Base-by-base conservation (phyloP, 768 basidiomycete genomes). In the Leccinum imitatum region DNA sequence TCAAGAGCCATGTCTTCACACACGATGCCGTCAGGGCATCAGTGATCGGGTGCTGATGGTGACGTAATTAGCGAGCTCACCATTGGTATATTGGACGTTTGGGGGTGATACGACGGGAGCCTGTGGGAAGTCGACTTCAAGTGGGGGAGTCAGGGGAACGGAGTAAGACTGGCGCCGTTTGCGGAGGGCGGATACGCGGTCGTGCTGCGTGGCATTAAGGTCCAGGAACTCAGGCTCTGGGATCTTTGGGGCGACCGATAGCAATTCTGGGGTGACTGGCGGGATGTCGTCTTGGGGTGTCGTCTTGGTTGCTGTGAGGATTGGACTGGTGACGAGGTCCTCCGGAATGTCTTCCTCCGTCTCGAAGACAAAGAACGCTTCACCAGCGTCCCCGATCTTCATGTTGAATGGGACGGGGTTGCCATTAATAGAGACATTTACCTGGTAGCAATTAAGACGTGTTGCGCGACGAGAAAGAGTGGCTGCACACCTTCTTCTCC, bases 351-450 rank as follows among this genome's bases (percentile, higher is more conserved):
- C 94, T 41, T 89, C 92, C 44, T 95, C 92, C 1, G 96, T 98
- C 75, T 99, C 96, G 65, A 98, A 93, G 44, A 99, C 90, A 69
- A 98, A 98, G 81, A 98, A 99, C 0, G 95, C 97, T 76, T 99
- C 97, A 5, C 97, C 97, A 1, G 97, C 94, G 59, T 98, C 97
- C 44, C 95, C 95, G 62, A 98, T 94, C 80, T 99, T 98, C 97
- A 99, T 99, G 73, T 82, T 83, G 74, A 92, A 98, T 0, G 96
- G 96, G 58, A 95, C 89, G 48, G 83, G 81, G 65, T 86, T 79
- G 44, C 90, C 92, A 75, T 97, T 95, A 68, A 98, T 87, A 54
- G 85, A 84, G 35, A 98, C 84, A 62, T 87, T 91, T 63, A 98
- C 96, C 93, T 95, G 63, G 56, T n/a, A 15, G 51, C 27, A 17